A percentile compares a stretch with the other conserved stretches of the same genome.
Evolutionary conservation across 805 yeast species (phyloP).

Genomic region (Cyberlindnera bimundalis): DNA sequence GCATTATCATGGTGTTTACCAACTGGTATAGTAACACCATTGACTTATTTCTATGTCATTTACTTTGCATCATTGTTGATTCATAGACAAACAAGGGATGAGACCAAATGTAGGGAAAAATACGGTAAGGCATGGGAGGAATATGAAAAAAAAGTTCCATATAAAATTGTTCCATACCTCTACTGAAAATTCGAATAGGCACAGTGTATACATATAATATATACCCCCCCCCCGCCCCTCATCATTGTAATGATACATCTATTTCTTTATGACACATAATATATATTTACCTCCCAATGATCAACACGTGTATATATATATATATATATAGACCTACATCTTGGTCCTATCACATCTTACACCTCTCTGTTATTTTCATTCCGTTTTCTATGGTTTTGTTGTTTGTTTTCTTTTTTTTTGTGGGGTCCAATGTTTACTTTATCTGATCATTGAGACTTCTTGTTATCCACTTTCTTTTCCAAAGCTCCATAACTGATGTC

Average conservation of each 20-base stretch:
- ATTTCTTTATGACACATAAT: neutral
- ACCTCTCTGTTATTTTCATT: too few species aligned
- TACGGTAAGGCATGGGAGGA: conserved; percentile 85
- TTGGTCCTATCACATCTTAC: neutral
- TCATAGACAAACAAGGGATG: conserved; percentile 91
- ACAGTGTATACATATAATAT: too few species aligned
- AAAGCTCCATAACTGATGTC: conserved; percentile 81
- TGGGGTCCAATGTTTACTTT: neutral
- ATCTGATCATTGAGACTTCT: conserved; percentile 27
- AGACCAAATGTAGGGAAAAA: conserved; percentile 81
- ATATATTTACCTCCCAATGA: neutral
- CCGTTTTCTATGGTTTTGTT: too few species aligned
- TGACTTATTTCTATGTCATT: conserved; percentile 83
- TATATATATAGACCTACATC: neutral
- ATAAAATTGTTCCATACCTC: conserved; percentile 83
- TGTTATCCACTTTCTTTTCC: conserved; percentile 59
- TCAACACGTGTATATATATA: neutral
- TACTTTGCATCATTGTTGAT: conserved; percentile 80
- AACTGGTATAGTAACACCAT: conserved; percentile 74
- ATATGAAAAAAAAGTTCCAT: conserved; percentile 80
- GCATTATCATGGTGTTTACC: conserved; percentile 92
- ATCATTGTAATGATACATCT: neutral
- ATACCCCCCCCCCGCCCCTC: too few species aligned
- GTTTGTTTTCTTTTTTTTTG: too few species aligned
- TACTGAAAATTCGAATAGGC: too few species aligned